These are phyloP conservation scores for Cladosporium sp. DNA, from an alignment of 2,329 filamentous ascomycete genomes.

Conservation along the genomic window DNA sequence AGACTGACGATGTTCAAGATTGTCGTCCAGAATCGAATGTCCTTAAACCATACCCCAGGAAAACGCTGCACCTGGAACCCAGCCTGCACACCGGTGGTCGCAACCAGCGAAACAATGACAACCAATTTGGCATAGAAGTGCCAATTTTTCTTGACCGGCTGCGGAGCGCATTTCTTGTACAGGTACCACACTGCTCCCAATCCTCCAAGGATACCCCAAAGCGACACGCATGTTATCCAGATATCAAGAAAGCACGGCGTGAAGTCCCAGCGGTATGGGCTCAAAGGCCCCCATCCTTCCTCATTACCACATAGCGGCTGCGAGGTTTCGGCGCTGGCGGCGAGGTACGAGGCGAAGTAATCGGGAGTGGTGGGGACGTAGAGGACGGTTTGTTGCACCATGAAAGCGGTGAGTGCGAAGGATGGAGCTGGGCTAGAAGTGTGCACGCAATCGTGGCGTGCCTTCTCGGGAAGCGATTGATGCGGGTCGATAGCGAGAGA, in stretches of 20 bases:
- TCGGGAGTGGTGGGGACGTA: constrained; percentile 6
- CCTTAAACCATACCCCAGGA: constrained; percentile 65
- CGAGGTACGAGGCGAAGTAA: constrained; percentile 28
- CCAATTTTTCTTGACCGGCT: constrained; percentile 73
- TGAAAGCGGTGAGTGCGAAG: constrained; percentile 9
- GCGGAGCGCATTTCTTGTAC: constrained; percentile 62
- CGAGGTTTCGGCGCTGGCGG: constrained; percentile 17
- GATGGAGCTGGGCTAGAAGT: background rate
- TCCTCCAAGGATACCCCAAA: constrained; percentile 77
- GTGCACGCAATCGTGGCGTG: constrained; percentile 3
- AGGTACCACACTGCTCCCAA: constrained; percentile 76
- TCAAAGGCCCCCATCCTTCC: constrained; percentile 95
- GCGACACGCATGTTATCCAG: constrained; percentile 69
- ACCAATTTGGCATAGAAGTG: constrained; percentile 87
- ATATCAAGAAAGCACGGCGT: constrained; percentile 97
- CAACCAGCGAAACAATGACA: constrained; percentile 65
- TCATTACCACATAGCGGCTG: constrained; percentile 81
- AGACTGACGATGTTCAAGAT: constrained; percentile 68
- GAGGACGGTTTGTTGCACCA: constrained; percentile 15
- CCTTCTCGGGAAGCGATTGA: background rate
- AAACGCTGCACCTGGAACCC: constrained; percentile 70
- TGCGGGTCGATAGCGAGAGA: constrained; percentile 4
- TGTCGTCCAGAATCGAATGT: constrained; percentile 84
- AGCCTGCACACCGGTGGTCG: constrained; percentile 67
- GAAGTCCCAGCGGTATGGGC: constrained; percentile 82